Percentiles rank a stretch among this genome's conserved stretches.
Evolutionary conservation across 2,329 filamentous ascomycete genomes (phyloP).

Genomic region (Curvularia verruculosa): DNA sequence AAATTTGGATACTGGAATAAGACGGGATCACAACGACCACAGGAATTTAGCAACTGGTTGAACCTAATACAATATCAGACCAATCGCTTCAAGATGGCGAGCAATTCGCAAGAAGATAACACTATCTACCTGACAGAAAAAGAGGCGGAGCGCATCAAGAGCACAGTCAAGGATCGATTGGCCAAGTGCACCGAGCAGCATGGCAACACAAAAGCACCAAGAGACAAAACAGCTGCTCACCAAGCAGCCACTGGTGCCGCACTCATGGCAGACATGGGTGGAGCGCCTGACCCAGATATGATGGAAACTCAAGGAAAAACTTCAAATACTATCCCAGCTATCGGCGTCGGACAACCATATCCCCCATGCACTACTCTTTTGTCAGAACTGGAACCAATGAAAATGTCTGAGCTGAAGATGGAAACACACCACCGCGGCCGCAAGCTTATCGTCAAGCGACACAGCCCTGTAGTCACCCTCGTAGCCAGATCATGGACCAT

Average conservation of each 20-base stretch:
- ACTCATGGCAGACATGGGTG: slow-evolving; percentile 41
- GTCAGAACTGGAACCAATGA: slow-evolving; percentile 29
- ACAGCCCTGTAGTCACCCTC: slow-evolving; percentile 40
- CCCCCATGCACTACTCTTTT: slow-evolving; percentile 27
- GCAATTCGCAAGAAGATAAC: slow-evolving; percentile 22
- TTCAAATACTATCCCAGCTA: slow-evolving; percentile 28
- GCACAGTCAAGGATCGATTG: slow-evolving; percentile 27
- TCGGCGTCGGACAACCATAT: slow-evolving; percentile 34
- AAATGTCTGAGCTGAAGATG: slow-evolving; percentile 45
- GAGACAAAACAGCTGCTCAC: slow-evolving; percentile 32
- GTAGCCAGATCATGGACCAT: slow-evolving; percentile 43
- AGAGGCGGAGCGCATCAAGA: slow-evolving; percentile 35
- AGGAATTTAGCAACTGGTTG: not conserved
- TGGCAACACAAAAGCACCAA: slow-evolving; percentile 24
- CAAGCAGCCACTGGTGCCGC: slow-evolving; percentile 39
- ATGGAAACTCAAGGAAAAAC: slow-evolving; percentile 22
- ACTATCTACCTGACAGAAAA: slow-evolving; percentile 38
- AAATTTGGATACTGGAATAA: not conserved
- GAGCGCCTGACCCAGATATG: slow-evolving; percentile 31
- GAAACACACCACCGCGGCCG: slow-evolving; percentile 51
- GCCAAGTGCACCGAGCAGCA: slow-evolving; percentile 25
- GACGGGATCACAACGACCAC: not conserved
- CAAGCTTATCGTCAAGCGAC: slow-evolving; percentile 44
- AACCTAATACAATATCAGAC: not conserved
- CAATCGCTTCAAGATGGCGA: slow-evolving; percentile 5